Evolutionary conservation across 2,329 filamentous ascomycete genomes (phyloP), one percentile per base, ranked within the genome.

Genomic region (Aspergillus tamarii): DNA sequence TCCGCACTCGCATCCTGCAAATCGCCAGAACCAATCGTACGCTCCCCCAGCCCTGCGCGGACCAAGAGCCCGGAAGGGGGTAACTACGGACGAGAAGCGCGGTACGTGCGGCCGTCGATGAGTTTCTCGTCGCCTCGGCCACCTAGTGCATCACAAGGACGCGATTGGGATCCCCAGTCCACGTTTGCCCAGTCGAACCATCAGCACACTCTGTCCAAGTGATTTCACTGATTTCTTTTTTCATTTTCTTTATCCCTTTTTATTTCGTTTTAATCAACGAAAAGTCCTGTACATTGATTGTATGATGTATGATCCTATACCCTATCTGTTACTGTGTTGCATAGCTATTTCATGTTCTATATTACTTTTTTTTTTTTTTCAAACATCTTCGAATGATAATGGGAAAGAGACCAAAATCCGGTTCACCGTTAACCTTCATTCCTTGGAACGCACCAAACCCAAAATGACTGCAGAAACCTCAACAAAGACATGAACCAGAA

Each of bases 101-200:
- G 78, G 63, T 85, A 84, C 68, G 74, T 77, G 50, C 81, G 77
- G 36, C 83, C 83, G 0, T 76, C 77, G 4, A 72, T 82, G 68
- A 84, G 82, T 57, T 85, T 84, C 69, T 84, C 82, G 0, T 75
- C 75, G 8, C 83, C 83, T 8, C 77, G 80, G 55, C 78, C 81
- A 12, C 81, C 81, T 16, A 77, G 69, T 30, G 69, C 72, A 23
- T 63, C 69, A 1, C 69, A 36, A 7, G 66, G 63, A 4, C 74
- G 71, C 36, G 77, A 76, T 4, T 80, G 78, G 78, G 75, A 79
- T 65, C 77, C 76, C 0, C 64, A 73, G 30, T 46, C 75, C n/a
- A 76, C 76, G 1, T 80, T 77, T 72, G 78, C 78, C 8, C 70
- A 34, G 23, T 66, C 64, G 6, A 46, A 59, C 9, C 57, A 59